Evolutionary conservation across 108 stramenopile species (phyloP), one percentile per base, ranked within the genome.

Genomic region (Chaetoceros tenuissimus): DNA sequence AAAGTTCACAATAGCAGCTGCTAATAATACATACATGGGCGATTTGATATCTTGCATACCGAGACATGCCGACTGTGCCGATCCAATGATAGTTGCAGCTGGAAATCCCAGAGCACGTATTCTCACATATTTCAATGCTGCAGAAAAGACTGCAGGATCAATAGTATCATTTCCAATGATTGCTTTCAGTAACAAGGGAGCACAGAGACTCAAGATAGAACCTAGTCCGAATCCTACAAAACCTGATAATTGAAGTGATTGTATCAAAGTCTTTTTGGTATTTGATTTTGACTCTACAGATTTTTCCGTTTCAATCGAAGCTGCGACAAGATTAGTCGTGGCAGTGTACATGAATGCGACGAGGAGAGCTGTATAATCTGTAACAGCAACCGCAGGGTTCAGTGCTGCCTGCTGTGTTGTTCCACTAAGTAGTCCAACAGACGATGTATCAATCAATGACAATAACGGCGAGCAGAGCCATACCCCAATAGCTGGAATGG

Each of bases 311-410:
- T 80, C 71, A 43, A 72, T 73, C 27, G 85, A 83, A 3, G 81
- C 71, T 0, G 86, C 86, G 20, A 87, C 78, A 28, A 87, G 68
- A 43, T 84, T 92, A 40, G 89, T 92, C 0, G 85, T 86, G 22
- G 84, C 85, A 28, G 89, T 87, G 59, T 85, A 87, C 72, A 92
- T 63, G 62, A 92, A 87, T 28, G 84, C 84, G 67, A 91, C 82
- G 3, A 84, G 77, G 21, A 87, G 69, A 0, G 75, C 83, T 16
- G 77, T 68, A 40, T 76, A 85, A 48, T 92, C 89, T 8, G 85
- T 81, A 0, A 92, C 83, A 19, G 75, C 72, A 10, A 82, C 85
- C 0, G 89, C 89, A 0, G 89, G 89, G 57, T 78, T 82, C 16
- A 92, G 71, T 3, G 89, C 89, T 13, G 89, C 89, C 59, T 87